Evolutionary conservation across 257 asterid genomes (phyloP).

Genomic region (Jacaranda copaia): DNA sequence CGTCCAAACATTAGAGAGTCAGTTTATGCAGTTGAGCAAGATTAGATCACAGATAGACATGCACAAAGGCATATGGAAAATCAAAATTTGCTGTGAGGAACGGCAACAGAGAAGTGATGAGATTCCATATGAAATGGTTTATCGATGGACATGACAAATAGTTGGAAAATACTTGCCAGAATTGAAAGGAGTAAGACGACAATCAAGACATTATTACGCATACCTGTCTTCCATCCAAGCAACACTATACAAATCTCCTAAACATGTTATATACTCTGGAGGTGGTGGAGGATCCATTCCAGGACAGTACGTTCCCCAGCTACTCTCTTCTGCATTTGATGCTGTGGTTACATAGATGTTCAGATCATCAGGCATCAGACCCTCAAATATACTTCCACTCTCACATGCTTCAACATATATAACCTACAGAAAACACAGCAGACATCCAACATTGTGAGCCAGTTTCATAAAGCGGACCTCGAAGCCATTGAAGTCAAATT

Average conservation of each 20-base stretch:
- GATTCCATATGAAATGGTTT: too few relatives aligned
- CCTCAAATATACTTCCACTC: slow-evolving; percentile 89
- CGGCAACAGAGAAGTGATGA: too few relatives aligned
- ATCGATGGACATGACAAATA: too few relatives aligned
- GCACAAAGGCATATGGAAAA: too few relatives aligned
- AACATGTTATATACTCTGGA: slow-evolving; percentile 70
- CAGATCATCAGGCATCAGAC: slow-evolving; percentile 79
- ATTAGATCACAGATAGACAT: too few relatives aligned
- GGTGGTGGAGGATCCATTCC: slow-evolving; percentile 78
- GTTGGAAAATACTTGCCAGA: too few relatives aligned
- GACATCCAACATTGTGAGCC: background rate
- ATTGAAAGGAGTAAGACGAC: background rate
- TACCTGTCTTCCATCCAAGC: slow-evolving; percentile 99
- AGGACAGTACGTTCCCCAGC: slow-evolving; percentile 92
- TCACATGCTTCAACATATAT: slow-evolving; percentile 93
- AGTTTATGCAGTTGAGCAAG: too few relatives aligned
- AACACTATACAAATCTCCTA: slow-evolving; percentile 93
- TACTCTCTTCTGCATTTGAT: slow-evolving; percentile 84
- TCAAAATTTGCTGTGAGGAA: too few relatives aligned
- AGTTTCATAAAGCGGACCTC: background rate
- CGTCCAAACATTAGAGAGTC: background rate
- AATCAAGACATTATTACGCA: background rate
- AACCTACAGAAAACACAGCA: slow-evolving; percentile 50
- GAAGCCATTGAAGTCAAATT: background rate
- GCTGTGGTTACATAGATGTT: slow-evolving; percentile 87